These are phyloP conservation scores for Populus pruinosa DNA, from an alignment of 345 rosid genomes.

Conservation along the genomic window DNA sequence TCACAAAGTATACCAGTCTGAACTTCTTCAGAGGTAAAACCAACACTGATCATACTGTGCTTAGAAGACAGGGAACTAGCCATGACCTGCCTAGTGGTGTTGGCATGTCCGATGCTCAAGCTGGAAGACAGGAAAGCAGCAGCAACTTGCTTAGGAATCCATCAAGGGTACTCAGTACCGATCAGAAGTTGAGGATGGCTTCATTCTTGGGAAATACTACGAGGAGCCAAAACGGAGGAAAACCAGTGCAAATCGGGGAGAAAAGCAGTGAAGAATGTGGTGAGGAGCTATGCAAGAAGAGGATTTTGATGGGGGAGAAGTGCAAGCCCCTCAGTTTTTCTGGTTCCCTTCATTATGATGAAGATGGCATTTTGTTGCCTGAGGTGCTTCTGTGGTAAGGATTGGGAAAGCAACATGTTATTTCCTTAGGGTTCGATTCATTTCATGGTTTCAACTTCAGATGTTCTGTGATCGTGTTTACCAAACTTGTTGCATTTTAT, in stretches of 20 bases:
- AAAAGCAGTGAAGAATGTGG: slow-evolving; percentile 2
- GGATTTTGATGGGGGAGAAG: slow-evolving; percentile 62
- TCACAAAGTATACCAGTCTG: not conserved
- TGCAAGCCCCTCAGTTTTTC: slow-evolving; percentile 52
- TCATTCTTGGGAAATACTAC: slow-evolving; percentile 13
- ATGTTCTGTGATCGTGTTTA: not conserved
- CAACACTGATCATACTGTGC: not conserved
- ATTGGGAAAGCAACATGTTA: not conserved
- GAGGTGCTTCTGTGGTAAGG: slow-evolving; percentile 20
- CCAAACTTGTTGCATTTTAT: not conserved
- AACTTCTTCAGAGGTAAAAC: not conserved
- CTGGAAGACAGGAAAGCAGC: not conserved
- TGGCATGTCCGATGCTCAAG: not conserved
- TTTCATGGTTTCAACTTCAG: not conserved
- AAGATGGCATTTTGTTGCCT: slow-evolving; percentile 43
- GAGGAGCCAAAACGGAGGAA: not conserved
- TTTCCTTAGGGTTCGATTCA: not conserved
- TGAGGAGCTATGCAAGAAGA: slow-evolving; percentile 61
- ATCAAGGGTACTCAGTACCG: slow-evolving; percentile 19
- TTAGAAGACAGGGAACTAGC: not conserved
- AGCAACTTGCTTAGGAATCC: slow-evolving; percentile 7
- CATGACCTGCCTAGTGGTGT: not conserved
- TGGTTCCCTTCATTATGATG: slow-evolving; percentile 42
- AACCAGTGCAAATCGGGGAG: not conserved
- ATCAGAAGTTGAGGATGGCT: slow-evolving; percentile 26